Evolutionary conservation across 805 yeast species (phyloP).

Genomic region (Candida tallmaniae): DNA sequence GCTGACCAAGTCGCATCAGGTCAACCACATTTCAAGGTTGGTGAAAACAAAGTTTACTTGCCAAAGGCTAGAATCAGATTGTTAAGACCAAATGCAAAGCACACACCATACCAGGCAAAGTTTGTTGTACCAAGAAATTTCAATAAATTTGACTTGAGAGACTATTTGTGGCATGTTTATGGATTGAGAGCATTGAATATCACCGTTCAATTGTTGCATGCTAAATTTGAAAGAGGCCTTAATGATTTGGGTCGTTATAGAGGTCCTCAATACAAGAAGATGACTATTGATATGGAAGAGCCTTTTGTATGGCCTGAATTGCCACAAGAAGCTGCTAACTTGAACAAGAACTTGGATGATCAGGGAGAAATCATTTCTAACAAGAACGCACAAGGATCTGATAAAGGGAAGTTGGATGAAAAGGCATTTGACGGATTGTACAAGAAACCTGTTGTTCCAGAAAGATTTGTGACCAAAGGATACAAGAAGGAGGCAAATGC

Average conservation of each 20-base stretch:
- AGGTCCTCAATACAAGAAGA: constrained; percentile 80
- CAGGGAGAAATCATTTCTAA: constrained; percentile 48
- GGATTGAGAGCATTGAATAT: constrained; percentile 87
- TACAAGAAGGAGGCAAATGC: constrained; percentile 22
- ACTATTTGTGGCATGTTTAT: constrained; percentile 84
- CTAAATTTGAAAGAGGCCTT: constrained; percentile 51
- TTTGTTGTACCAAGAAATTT: constrained; percentile 91
- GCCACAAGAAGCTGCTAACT: constrained; percentile 32
- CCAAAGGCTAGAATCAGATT: constrained; percentile 82
- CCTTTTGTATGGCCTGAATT: constrained; percentile 93
- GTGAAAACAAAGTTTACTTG: constrained; percentile 71
- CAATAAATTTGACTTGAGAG: constrained; percentile 92
- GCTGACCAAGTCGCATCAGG: constrained; percentile 55
- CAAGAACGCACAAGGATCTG: constrained; percentile 57
- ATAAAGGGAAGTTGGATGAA: constrained; percentile 55
- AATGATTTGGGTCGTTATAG: constrained; percentile 67
- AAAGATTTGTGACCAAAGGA: constrained; percentile 29
- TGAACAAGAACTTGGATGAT: constrained; percentile 41
- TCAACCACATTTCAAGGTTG: constrained; percentile 77
- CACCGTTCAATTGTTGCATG: constrained; percentile 80
- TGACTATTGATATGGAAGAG: constrained; percentile 94
- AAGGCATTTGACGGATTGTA: constrained; percentile 71
- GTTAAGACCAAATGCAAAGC: constrained; percentile 90
- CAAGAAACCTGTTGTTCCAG: constrained; percentile 40
- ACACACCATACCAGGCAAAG: constrained; percentile 95